phyloP scores from a whole-genome alignment of 495 filamentous ascomycete genomes.

The Penicillium macrosclerotiorum region DNA sequence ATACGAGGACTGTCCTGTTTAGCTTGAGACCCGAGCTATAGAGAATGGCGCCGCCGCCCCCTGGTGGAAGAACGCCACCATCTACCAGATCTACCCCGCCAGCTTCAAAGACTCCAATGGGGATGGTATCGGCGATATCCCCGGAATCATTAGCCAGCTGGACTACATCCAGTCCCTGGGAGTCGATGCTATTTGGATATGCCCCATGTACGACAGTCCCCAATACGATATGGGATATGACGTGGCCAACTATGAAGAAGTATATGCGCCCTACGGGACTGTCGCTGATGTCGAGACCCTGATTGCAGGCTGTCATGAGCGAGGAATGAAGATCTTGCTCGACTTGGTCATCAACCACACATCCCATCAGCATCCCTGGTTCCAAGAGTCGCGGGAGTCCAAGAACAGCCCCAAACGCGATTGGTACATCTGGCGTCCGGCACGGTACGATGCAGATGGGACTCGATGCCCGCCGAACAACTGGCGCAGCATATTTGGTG shows the following conservation, averaged over 20 bases:
- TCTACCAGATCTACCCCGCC: conserved; percentile 44
- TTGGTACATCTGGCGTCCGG: conserved; percentile 61
- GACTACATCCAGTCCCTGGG: conserved; percentile 53
- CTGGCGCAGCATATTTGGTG: conserved; percentile 54
- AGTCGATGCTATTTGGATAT: conserved; percentile 41
- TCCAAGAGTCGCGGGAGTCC: conserved; percentile 49
- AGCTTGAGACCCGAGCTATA: not conserved
- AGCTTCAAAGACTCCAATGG: conserved; percentile 40
- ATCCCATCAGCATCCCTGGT: conserved; percentile 56
- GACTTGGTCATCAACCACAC: conserved; percentile 63
- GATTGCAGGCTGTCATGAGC: conserved; percentile 45
- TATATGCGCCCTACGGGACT: conserved; percentile 54
- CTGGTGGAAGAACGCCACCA: conserved; percentile 41
- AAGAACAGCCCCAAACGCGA: conserved; percentile 49
- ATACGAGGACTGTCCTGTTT: not conserved
- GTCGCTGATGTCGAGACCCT: conserved; percentile 53
- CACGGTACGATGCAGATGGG: conserved; percentile 47
- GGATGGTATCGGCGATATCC: conserved; percentile 56
- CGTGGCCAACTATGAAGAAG: conserved; percentile 58
- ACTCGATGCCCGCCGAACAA: conserved; percentile 57
- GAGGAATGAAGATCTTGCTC: conserved; percentile 53
- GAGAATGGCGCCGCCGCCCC: conserved; percentile 7
- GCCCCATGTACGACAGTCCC: conserved; percentile 49
- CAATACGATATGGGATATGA: conserved; percentile 55
- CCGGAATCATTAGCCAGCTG: conserved; percentile 55